Evolutionary conservation across 2,329 filamentous ascomycete species (phyloP).

Genomic region (Colletotrichum sp.): DNA sequence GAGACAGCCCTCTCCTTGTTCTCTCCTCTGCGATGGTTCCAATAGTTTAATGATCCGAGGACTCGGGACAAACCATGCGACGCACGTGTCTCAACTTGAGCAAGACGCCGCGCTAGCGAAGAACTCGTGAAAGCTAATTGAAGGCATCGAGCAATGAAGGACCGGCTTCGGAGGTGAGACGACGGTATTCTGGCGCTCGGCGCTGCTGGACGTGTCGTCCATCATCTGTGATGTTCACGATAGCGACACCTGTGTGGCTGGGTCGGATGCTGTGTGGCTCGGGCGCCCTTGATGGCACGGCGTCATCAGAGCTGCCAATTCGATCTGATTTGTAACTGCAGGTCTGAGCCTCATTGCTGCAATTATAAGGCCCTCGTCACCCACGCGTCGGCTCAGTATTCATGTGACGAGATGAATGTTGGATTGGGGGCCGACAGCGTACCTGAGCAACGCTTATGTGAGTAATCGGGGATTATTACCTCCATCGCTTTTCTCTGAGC

Average conservation of each 20-base stretch:
- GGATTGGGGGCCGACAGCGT: not conserved
- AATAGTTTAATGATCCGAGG: not conserved
- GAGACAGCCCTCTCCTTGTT: not conserved
- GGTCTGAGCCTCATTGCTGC: not conserved
- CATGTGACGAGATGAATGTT: not conserved
- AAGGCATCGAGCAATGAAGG: not conserved
- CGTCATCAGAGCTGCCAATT: not conserved
- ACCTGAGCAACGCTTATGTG: not conserved
- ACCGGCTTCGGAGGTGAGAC: not conserved
- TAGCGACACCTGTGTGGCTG: not conserved
- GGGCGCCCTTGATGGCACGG: not conserved
- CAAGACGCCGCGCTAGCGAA: not conserved
- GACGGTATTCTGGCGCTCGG: not conserved
- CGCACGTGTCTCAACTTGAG: not conserved
- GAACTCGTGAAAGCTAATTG: not conserved
- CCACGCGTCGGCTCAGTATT: not conserved
- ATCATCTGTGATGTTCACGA: not conserved
- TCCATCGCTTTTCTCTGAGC: not conserved
- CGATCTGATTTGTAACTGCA: not conserved
- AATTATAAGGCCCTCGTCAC: not conserved
- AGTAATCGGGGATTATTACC: not conserved
- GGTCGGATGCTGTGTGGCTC: not conserved
- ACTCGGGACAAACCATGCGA: not conserved
- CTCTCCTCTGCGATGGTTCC: not conserved
- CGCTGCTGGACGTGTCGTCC: not conserved